Base-by-base conservation (phyloP, 306 rosid genomes). In the Cucurbita moschata region DNA sequence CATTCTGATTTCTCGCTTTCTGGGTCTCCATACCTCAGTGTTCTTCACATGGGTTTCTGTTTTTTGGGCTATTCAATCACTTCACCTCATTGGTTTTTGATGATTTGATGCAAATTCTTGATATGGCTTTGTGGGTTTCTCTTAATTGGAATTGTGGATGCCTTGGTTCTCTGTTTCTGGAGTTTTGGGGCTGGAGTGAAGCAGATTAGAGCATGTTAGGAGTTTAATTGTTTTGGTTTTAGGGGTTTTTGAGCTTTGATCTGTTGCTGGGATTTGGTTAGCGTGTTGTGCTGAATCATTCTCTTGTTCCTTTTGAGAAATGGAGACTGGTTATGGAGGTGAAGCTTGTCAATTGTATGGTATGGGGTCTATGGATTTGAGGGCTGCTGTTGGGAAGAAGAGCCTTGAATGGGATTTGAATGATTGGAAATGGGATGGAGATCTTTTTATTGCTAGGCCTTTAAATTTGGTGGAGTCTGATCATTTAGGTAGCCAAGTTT, bases 381-480 rank as follows among this genome's bases (percentile, higher is more conserved):
- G 79, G 80, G 61, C 79, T 19, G 61, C 79, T 19, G 78, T 82
- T 71, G 88, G 90, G 71, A 89, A 83, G 77, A 87, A 86, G 81
- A 59, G 82, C 49, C 23, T 65, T 54, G 96, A 89, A n/a, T 93
- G 98, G 96, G 86, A 93, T 87, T 82, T 80, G 82, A 93, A 87
- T 58, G 82, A 76, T 35, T 90, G 96, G 96, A 88, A 83, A 63
- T 93, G 96, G 96, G 98, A 88, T 66, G 90, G 96, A 10, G 83
- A 92, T 87, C 96, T 89, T 57, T 92, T 92, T 52, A 68, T 88
- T 46, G 96, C 98, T 30, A 80, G 80, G 52, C 81, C 77, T 5
- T 51, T 86, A 57, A 87, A 71, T 82, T 83, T 89, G 10, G 84
- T 79, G 23, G 88, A 88, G 4, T 77, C 82, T 7, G 84, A 77